Base-by-base conservation (phyloP, 1,284 basidiomycete genomes). In the Rhodotorula glutinis region DNA sequence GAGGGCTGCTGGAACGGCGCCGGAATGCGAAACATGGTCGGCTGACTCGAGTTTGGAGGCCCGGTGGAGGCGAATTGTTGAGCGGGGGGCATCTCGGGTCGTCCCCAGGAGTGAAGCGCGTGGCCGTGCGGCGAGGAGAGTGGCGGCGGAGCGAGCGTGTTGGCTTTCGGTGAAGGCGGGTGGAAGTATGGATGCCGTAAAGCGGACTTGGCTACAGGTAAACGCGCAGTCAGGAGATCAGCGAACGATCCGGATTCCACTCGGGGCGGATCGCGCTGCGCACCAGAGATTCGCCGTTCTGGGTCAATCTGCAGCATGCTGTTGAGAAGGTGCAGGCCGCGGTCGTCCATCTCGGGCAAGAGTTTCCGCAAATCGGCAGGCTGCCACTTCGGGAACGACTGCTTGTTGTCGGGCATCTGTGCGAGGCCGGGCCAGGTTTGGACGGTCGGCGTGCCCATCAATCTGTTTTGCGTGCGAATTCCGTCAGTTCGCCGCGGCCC, bases 361-460 rank as follows among this genome's bases (percentile, higher is more conserved):
- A 88, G 83, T 58, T 82, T 81, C 43, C 82, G 78, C 38, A 96
- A 81, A 66, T 91, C 87, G 40, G 79, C 78, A 16, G 81, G 71
- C 57, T 76, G 72, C 96, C 96, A 98, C 78, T 93, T 90, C 4
- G 96, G 95, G 85, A 98, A 98, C 23, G 92, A 88, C 8, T 90
- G 79, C 81, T 98, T 98, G 84, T 95, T 98, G 80, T 98, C 95
- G 3, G 95, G 93, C 67, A 98, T 80, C 64, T 85, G 82, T 73
- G 85, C 85, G 43, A 98, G 88, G 8, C 93, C 93, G 0, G 94
- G 94, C 95, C 95, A 98, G 14, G 81, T 82, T 43, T 90, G 85
- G 75, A 96, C 91, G 74, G 86, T 90, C 3, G 95, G 95, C 21
- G 96, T 98, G 29, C 95, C 95, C 60, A 97, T 84, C 43, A 94